A percentile compares a stretch with the other conserved stretches of the same genome.
These are phyloP conservation scores for Hanseniaspora lachancei DNA, from an alignment of 805 yeast genomes.

Conservation along the genomic window DNA sequence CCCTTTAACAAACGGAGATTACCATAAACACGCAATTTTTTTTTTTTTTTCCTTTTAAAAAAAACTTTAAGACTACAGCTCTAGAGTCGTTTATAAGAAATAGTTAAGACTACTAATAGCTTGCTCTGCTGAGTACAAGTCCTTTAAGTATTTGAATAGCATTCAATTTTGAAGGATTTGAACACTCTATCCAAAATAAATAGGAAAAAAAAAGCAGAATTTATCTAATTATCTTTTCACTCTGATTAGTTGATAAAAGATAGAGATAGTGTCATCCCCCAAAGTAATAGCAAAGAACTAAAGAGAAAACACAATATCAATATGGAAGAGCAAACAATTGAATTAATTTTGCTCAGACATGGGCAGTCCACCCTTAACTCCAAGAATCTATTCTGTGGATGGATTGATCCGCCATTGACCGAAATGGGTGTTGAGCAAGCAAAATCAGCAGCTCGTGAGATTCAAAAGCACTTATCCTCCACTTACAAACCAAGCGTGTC, in stretches of 20 bases:
- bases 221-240: too few relatives aligned
- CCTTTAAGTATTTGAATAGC: too few relatives aligned
- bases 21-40: too few relatives aligned
- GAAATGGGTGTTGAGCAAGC: conserved; percentile 61
- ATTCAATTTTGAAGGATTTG: too few relatives aligned
- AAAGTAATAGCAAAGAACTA: background rate
- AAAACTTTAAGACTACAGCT: too few relatives aligned
- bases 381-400: conserved; percentile 66
- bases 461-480: conserved; percentile 29
- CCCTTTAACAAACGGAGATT: too few relatives aligned
- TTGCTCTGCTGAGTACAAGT: too few relatives aligned
- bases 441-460: conserved; percentile 44
- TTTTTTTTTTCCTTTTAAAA: too few relatives aligned
- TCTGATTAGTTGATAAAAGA: too few relatives aligned
- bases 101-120: background rate
- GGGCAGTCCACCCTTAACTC: conserved; percentile 75
- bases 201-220: too few relatives aligned
- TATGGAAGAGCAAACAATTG: conserved; percentile 15
- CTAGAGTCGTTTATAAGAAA: background rate
- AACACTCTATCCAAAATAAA: too few relatives aligned
- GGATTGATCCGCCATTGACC: conserved; percentile 67
- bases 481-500: conserved; percentile 39
- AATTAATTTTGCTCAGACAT: conserved; percentile 47
- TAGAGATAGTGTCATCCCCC: too few relatives aligned
- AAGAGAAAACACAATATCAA: background rate